phyloP scores from a whole-genome alignment of 1,139 yeast species.

The Pichia sp. region DNA sequence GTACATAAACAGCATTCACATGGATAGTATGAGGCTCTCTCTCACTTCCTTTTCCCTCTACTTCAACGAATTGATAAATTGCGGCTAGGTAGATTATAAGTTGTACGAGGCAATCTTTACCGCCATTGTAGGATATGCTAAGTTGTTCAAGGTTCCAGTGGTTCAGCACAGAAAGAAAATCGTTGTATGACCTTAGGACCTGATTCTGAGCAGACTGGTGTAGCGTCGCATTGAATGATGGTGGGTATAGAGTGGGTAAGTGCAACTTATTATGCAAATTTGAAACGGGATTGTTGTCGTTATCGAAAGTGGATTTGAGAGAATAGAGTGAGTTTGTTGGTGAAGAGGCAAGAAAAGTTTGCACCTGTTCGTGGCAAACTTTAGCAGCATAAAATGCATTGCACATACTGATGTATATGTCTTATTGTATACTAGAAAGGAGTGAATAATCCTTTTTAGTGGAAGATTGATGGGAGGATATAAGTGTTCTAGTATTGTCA shows the following conservation, averaged over 20 bases:
- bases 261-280: constrained; percentile 1
- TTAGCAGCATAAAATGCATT: constrained; percentile 8
- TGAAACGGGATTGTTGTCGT: not conserved
- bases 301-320: not conserved
- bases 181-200: constrained; percentile 9
- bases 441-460: too few species aligned
- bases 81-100: constrained; percentile 61
- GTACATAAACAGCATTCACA: constrained; percentile 62
- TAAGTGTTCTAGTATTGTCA: not conserved
- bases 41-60: constrained; percentile 13
- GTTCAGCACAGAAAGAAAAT: constrained; percentile 29
- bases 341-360: not conserved
- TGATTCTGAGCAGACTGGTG: constrained; percentile 7
- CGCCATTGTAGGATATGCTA: constrained; percentile 83
- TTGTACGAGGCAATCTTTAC: constrained; percentile 87
- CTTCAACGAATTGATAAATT: constrained; percentile 36
- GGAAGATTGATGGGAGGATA: too few species aligned
- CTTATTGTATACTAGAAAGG: too few species aligned
- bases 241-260: constrained; percentile 12
- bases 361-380: constrained; percentile 5
- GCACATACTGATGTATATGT: not conserved
- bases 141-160: constrained; percentile 46
- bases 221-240: constrained; percentile 5
- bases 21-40: constrained; percentile 32
- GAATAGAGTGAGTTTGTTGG: constrained; percentile 2